Conservation (phyloP, 768 basidiomycete species). For the Pleurotus ostreatus region DNA sequence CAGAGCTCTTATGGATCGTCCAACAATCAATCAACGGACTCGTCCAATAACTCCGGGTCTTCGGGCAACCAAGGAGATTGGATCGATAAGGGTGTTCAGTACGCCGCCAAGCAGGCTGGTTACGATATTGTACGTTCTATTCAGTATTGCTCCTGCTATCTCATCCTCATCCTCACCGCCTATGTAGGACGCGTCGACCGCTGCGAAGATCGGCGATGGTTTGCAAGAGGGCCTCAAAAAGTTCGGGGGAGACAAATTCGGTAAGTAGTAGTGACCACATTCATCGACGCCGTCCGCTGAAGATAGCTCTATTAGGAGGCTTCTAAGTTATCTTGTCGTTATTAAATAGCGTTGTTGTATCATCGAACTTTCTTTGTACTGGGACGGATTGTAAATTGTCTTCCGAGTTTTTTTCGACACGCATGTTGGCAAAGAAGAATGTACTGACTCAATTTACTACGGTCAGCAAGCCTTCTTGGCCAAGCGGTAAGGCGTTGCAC, state of each 20-base stretch:
- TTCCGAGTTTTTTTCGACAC: no score
- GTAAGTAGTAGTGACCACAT: neutral
- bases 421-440: no score
- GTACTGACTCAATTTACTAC: no score
- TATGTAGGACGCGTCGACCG: neutral
- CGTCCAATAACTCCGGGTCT: conserved; percentile 11
- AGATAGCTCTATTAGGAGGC: no score
- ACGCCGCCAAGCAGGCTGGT: conserved; percentile 36
- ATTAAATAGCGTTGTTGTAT: no score
- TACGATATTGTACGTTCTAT: conserved; percentile 36
- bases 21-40: conserved; percentile 8
- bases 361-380: no score
- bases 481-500: conserved; percentile 8
- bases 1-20: neutral
- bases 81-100: conserved; percentile 35
- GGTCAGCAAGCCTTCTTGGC: neutral
- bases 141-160: neutral
- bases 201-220: conserved; percentile 1
- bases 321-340: no score
- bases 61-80: conserved; percentile 20
- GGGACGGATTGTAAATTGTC: no score
- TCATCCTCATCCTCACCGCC: neutral
- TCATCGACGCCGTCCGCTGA: no score
- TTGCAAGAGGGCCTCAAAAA: neutral
- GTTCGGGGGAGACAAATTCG: conserved; percentile 2